Conservation (phyloP, 257 asterid species). For the Scutellaria baicalensis region DNA sequence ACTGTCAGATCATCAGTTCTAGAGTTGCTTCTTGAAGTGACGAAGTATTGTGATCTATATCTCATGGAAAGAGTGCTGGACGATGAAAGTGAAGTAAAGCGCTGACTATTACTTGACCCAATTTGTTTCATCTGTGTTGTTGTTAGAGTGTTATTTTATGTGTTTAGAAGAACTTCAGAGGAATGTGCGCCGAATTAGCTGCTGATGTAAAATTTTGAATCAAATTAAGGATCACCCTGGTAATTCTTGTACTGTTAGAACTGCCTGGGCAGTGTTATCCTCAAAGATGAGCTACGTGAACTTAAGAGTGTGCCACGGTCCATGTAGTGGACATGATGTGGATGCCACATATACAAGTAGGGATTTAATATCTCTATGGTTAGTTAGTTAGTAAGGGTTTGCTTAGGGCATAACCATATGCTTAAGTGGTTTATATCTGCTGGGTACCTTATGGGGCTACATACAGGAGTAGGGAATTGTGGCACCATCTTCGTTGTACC, state of each 20-base stretch:
- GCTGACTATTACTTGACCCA: slow-evolving; percentile 7
- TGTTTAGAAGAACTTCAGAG: not conserved
- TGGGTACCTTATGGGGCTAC: not conserved
- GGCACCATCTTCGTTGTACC: no score
- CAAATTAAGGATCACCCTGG: not conserved
- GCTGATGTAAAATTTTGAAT: no score
- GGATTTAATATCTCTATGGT: not conserved
- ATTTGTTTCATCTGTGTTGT: not conserved
- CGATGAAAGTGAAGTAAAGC: slow-evolving; percentile 77
- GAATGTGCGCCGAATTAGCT: not conserved
- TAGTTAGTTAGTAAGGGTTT: not conserved
- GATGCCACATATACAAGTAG: not conserved
- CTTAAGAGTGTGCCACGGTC: no score
- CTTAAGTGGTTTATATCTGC: not conserved
- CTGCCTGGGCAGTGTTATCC: not conserved
- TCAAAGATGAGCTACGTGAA: not conserved
- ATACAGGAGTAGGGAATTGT: not conserved
- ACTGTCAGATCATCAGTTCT: slow-evolving; percentile 80
- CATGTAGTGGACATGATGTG: not conserved
- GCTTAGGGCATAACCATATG: not conserved
- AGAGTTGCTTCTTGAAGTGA: slow-evolving; percentile 82
- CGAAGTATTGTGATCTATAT: slow-evolving; percentile 89
- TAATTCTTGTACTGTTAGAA: not conserved
- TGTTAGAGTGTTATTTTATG: not conserved
- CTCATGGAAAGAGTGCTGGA: slow-evolving; percentile 95